These are phyloP conservation scores for Hymenotorrendiella dingleyae DNA, from an alignment of 2,329 filamentous ascomycete genomes.

Conservation along the genomic window DNA sequence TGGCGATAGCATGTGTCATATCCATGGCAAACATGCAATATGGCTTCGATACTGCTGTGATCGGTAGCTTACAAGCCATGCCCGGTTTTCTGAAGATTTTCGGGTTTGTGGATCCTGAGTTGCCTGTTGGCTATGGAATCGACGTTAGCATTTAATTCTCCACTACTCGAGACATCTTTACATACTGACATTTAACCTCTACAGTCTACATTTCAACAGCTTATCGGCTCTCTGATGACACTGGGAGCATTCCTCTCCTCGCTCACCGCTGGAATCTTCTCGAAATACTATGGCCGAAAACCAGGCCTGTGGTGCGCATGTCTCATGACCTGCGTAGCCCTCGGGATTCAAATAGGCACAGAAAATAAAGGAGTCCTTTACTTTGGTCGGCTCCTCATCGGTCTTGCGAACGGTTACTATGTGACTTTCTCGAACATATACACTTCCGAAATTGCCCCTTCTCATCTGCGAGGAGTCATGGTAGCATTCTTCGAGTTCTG, in stretches of 20 bases:
- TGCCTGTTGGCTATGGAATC: conserved; percentile 15
- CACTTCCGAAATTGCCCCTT: conserved; percentile 40
- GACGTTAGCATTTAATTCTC: conserved; percentile 5
- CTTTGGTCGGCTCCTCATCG: conserved; percentile 39
- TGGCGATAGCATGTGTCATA: conserved; percentile 3
- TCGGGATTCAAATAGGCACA: conserved; percentile 39
- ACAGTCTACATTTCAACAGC: conserved; percentile 39
- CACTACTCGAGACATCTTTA: background rate
- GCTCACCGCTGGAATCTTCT: conserved; percentile 36
- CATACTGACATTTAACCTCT: background rate
- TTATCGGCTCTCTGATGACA: conserved; percentile 44
- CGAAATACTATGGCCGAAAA: conserved; percentile 32
- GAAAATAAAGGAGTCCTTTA: conserved; percentile 38
- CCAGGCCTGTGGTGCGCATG: conserved; percentile 40
- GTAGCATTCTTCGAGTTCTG: conserved; percentile 43
- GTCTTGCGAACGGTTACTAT: conserved; percentile 40
- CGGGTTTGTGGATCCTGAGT: conserved; percentile 33
- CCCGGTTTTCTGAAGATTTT: conserved; percentile 46
- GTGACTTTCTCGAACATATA: conserved; percentile 45
- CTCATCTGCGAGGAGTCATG: conserved; percentile 41
- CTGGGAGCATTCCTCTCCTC: conserved; percentile 42
- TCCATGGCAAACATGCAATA: conserved; percentile 37
- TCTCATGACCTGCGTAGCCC: conserved; percentile 37
- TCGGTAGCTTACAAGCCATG: conserved; percentile 44
- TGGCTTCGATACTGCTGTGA: conserved; percentile 42